These are phyloP conservation scores for Penicillium simplicissimum DNA, from an alignment of 495 filamentous ascomycete genomes.

Conservation along the genomic window DNA sequence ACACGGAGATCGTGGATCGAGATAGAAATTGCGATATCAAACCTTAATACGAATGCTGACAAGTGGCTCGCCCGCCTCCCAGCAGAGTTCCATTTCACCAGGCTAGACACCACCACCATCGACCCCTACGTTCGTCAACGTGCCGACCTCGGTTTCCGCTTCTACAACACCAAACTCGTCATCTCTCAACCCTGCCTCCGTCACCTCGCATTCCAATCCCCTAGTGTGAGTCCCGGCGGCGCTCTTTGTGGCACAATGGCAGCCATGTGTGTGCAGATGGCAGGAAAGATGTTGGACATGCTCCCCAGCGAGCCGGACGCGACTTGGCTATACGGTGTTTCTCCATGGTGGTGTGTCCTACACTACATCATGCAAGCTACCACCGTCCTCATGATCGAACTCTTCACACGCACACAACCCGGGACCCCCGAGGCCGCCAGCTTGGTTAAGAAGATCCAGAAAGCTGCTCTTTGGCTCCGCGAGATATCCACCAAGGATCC, in stretches of 20 bases:
- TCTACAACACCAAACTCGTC: slow-evolving; percentile 56
- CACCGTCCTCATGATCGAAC: slow-evolving; percentile 56
- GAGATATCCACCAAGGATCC: slow-evolving; percentile 47
- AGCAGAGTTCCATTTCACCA: slow-evolving; percentile 30
- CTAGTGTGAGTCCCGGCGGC: not conserved
- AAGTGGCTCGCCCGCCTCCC: slow-evolving; percentile 29
- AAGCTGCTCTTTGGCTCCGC: slow-evolving; percentile 49
- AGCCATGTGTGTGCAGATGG: slow-evolving; percentile 51
- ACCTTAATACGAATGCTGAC: slow-evolving; percentile 24
- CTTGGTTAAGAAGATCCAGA: slow-evolving; percentile 47
- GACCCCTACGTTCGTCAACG: slow-evolving; percentile 36
- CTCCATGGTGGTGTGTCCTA: slow-evolving; percentile 62
- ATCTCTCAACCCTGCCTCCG: slow-evolving; percentile 61
- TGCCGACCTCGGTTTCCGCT: slow-evolving; percentile 49
- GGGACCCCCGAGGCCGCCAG: slow-evolving; percentile 32
- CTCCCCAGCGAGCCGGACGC: slow-evolving; percentile 41
- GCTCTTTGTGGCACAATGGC: slow-evolving; percentile 52
- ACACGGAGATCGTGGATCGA: slow-evolving; percentile 24
- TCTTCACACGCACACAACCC: slow-evolving; percentile 47
- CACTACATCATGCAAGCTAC: slow-evolving; percentile 63
- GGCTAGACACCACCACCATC: slow-evolving; percentile 7
- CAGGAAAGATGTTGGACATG: slow-evolving; percentile 47
- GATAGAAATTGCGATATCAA: slow-evolving; percentile 23
- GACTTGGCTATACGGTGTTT: slow-evolving; percentile 41
- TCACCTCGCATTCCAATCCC: slow-evolving; percentile 32